Evolutionary conservation across 2,329 filamentous ascomycete species (phyloP), one percentile per base, ranked within the genome.

Genomic region (Coniochaeta ligniaria): DNA sequence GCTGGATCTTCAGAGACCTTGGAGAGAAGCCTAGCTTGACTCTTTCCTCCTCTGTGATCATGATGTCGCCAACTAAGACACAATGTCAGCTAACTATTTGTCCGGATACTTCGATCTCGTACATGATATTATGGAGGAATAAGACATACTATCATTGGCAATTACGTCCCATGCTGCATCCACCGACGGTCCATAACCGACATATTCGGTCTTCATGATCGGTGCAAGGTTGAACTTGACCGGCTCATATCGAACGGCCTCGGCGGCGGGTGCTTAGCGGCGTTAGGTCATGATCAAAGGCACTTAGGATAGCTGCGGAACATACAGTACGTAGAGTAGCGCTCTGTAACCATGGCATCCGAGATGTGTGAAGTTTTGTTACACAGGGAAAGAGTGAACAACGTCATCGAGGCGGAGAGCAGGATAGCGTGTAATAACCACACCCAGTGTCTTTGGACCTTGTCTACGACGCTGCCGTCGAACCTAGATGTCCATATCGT

Each of bases 131-230:
- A 7, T 3, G 16, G 38, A 14, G 36, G 11, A 41, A 6, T n/a
- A 20, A 12, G 16, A 38, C 66, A 66, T 63, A 74, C 73, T 67
- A 61, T 76, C 74, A 63, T 79, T 79, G 12, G 80, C 81, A 43
- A 84, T 77, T 20, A 78, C 76, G 57, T 83, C 75, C 84, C 84
- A 87, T 6, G 80, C 81, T 58, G 76, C 75, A 60, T 86, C 84
- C 2, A 86, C 83, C 14, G 82, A 78, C 2, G 78, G 75, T 0
- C 83, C 82, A 43, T 76, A 80, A 9, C 84, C 84, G 43, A 85
- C 78, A 65, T 81, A 86, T 2, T 76, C 75, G 0, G 80, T 78
- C 55, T 78, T 74, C 54, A 76, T 73, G n/a, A 77, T 70, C 0
- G 78, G 75, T 16, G 76, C 76, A 11, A 80, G 66, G 59, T 82